Evolutionary conservation across 805 yeast genomes (phyloP), one percentile per base, ranked within the genome.

Genomic region (Suhomyces kilbournensis): DNA sequence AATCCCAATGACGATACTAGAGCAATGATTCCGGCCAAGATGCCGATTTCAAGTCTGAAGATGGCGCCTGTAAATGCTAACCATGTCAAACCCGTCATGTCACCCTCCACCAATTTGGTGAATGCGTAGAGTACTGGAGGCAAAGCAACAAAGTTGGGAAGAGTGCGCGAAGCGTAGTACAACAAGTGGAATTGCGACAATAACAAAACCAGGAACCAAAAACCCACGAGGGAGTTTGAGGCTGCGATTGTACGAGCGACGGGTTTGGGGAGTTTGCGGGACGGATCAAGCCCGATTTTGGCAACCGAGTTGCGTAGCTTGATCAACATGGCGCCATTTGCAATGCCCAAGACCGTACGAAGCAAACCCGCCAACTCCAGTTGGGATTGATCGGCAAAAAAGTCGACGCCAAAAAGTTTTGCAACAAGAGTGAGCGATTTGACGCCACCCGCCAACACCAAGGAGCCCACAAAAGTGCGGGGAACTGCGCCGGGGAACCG

Each of bases 401-500:
- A 53, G 34, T 62, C 60, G 15, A 56, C 20, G 4, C 72, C 75
- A 7, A 65, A 43, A 2, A 59, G 23, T 1, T 58, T 30, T 20
- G 57, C 43, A 3, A 58, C 46, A 12, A 44, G 44, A 26, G 60
- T 60, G 0, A 81, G 79, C 14, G 35, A 25, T 48, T 75, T 78
- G 1, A 80, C 66, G 1, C 83, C 43, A 0, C 62, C 63, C 0
- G 89, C 76, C 10, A 90, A 54, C 1, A 82, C 54, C 48, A 85
- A 57, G 8, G 94, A 78, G 1, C 96, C 96, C 10, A 89, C 62
- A 61, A 91, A 92, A 0, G 96, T 82, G 50, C 97, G 76, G 26
- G 96, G 96, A 7, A 93, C 97, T 1, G 77, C 92, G 2, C 97
- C 97, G 0, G 97, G 96, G 65, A 90, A 93, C 49, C 75, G 67